Conservation (phyloP, 1,139 yeast species). For the Groenewaldozyma auringiensis region DNA sequence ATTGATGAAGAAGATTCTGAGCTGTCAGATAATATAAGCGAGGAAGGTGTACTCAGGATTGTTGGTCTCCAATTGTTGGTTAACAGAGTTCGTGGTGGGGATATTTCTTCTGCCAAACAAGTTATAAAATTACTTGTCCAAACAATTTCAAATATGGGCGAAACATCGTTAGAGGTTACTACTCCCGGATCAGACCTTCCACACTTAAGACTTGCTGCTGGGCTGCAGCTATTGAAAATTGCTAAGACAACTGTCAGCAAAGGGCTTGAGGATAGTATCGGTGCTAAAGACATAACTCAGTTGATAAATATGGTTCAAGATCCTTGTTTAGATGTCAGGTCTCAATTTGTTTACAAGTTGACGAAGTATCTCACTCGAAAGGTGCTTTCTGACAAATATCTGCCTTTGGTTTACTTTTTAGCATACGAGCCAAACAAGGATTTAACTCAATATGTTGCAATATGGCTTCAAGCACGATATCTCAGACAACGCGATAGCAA, state of each 20-base stretch:
- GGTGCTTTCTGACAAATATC: conserved; percentile 53
- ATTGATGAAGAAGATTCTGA: conserved; percentile 18
- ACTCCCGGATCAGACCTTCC: conserved; percentile 60
- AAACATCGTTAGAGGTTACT: conserved; percentile 47
- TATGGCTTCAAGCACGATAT: conserved; percentile 68
- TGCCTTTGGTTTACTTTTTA: conserved; percentile 61
- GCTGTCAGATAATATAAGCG: conserved; percentile 24
- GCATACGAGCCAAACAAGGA: conserved; percentile 64
- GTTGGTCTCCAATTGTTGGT: conserved; percentile 54
- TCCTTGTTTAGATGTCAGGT: conserved; percentile 51
- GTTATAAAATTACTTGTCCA: conserved; percentile 38
- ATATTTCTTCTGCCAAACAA: conserved; percentile 31
- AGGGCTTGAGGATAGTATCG: conserved; percentile 45
- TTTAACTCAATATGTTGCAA: conserved; percentile 45
- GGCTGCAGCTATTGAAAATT: conserved; percentile 54
- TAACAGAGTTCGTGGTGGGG: conserved; percentile 48
- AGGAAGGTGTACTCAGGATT: conserved; percentile 33
- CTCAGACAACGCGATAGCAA: conserved; percentile 30
- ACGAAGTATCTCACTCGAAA: conserved; percentile 47
- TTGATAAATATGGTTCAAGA: conserved; percentile 62
- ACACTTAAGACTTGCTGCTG: conserved; percentile 62
- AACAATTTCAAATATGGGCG: conserved; percentile 74
- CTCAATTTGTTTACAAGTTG: conserved; percentile 43
- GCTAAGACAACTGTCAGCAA: conserved; percentile 42
- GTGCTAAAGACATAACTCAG: conserved; percentile 45